Conservation (phyloP, 108 stramenopile genomes). For the Aurantiochytrium sp. region DNA sequence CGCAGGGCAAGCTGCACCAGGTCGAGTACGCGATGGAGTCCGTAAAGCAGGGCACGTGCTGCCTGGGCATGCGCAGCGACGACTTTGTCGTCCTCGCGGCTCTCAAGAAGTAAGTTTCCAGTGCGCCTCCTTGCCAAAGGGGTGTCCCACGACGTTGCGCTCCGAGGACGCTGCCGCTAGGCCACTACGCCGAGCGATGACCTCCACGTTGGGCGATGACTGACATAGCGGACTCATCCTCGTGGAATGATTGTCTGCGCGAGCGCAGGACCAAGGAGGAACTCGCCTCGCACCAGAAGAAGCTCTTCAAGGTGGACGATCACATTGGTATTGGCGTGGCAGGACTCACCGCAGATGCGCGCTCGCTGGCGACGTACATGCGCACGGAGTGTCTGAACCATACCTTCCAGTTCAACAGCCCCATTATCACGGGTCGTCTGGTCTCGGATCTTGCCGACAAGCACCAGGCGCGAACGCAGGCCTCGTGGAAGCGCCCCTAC, state of each 20-base stretch:
- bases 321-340: constrained; percentile 95
- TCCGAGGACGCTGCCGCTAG: too few relatives aligned
- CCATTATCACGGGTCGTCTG: constrained; percentile 79
- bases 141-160: too few relatives aligned
- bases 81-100: constrained; percentile 85
- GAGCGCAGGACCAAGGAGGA: constrained; percentile 78
- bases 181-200: too few relatives aligned
- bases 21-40: constrained; percentile 99
- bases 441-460: constrained; percentile 91
- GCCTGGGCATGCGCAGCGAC: constrained; percentile 78
- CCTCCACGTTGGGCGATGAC: too few relatives aligned
- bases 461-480: constrained; percentile 96
- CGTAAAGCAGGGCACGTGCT: constrained; percentile 94
- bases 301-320: constrained; percentile 91
- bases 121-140: background rate
- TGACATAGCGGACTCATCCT: too few relatives aligned
- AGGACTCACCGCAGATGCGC: constrained; percentile 93
- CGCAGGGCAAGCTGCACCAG: constrained; percentile 96
- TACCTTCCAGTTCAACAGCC: constrained; percentile 91
- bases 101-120: constrained; percentile 66
- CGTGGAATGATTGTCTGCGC: too few relatives aligned
- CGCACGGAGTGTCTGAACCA: constrained; percentile 92
- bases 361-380: constrained; percentile 69
- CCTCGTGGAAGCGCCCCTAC: constrained; percentile 93
- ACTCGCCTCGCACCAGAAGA: constrained; percentile 89